phyloP scores from a whole-genome alignment of 768 basidiomycete species.

The Melanogaster broomeanus region DNA sequence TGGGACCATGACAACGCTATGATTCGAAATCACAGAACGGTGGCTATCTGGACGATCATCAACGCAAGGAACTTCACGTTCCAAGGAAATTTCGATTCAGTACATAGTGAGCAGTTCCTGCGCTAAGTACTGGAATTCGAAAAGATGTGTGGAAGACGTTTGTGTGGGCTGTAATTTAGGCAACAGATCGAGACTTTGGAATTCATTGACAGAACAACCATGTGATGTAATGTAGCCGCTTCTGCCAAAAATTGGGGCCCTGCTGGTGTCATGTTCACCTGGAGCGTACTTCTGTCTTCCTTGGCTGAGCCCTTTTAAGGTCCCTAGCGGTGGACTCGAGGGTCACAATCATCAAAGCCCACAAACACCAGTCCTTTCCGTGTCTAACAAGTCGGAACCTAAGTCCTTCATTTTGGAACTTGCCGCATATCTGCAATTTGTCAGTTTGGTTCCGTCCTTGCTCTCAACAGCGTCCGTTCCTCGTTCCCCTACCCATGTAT shows the following conservation, averaged over 20 bases:
- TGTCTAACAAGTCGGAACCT: neutral
- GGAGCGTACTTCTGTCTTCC: slow-evolving; percentile 14
- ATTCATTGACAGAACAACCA: slow-evolving; percentile 9
- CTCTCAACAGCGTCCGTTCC: slow-evolving; percentile 15
- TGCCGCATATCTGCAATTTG: no score
- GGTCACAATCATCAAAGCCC: slow-evolving; percentile 3
- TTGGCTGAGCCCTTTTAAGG: slow-evolving; percentile 23
- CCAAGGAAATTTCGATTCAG: slow-evolving; percentile 8
- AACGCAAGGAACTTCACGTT: slow-evolving; percentile 20
- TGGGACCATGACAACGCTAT: slow-evolving; percentile 22
- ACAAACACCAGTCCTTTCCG: slow-evolving; percentile 10
- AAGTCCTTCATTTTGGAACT: no score
- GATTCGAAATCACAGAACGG: slow-evolving; percentile 20
- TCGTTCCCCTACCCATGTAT: slow-evolving; percentile 20
- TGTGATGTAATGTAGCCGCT: slow-evolving; percentile 18
- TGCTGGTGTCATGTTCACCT: slow-evolving; percentile 13
- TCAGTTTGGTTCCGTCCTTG: slow-evolving; percentile 27
- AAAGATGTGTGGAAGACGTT: neutral
- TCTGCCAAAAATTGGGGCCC: slow-evolving; percentile 27
- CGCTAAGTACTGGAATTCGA: neutral
- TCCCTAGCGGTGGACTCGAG: slow-evolving; percentile 15
- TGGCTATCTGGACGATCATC: slow-evolving; percentile 13
- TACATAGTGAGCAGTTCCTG: neutral
- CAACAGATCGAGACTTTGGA: neutral
- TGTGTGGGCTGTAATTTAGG: neutral